Evolutionary conservation across 306 rosid genomes (phyloP).

Genomic region (Adenanthera pavonina): DNA sequence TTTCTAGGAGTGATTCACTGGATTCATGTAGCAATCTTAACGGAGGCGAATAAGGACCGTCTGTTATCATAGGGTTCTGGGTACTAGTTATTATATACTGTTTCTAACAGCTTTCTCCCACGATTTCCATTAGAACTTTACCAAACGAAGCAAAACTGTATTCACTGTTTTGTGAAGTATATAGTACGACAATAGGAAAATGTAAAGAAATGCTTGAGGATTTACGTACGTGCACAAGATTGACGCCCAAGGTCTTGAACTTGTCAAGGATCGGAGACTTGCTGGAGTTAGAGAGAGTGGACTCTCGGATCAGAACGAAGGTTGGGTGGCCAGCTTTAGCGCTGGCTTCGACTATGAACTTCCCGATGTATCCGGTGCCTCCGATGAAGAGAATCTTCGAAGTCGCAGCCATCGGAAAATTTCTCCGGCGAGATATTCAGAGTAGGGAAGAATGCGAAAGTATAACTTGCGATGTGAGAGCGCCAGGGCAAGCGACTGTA

Average conservation of each 20-base stretch:
- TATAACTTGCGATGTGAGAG: neutral
- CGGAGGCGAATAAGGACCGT: too few species aligned
- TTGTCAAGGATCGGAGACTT: constrained; percentile 56
- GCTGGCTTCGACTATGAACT: constrained; percentile 71
- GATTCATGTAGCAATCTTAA: too few species aligned
- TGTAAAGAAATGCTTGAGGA: neutral
- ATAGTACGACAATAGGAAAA: neutral
- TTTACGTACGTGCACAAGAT: constrained; percentile 47
- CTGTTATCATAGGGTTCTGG: too few species aligned
- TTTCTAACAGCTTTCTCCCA: neutral
- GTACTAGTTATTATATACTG: too few species aligned
- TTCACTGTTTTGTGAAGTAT: neutral
- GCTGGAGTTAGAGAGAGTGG: constrained; percentile 55
- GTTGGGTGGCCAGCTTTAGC: constrained; percentile 66
- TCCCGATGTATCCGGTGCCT: constrained; percentile 78
- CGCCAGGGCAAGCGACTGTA: neutral
- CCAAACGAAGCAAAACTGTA: neutral
- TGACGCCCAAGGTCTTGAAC: constrained; percentile 56
- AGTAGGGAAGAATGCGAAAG: neutral
- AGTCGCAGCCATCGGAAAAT: neutral
- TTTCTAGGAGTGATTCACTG: too few species aligned
- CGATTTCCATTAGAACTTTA: neutral
- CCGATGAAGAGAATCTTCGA: constrained; percentile 67
- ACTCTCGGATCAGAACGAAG: constrained; percentile 56
- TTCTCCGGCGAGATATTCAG: neutral